Evolutionary conservation across 192 early-diverging fungal genomes (phyloP).

Genomic region (Podila minutissima): DNA sequence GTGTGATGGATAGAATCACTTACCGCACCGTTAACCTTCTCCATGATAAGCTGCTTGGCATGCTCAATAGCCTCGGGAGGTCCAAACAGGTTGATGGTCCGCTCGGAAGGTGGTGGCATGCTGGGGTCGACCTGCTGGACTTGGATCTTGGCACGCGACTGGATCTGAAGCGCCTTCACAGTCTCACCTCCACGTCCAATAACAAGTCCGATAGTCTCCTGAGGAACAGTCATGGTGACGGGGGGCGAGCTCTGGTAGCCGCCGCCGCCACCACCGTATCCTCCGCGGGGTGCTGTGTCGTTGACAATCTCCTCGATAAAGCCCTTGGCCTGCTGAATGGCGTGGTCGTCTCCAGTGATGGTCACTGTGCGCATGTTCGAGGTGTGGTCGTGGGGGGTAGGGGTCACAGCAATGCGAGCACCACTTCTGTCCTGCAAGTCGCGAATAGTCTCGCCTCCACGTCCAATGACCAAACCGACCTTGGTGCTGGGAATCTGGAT

Average conservation of each 20-base stretch:
- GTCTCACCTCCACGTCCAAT: slow-evolving; percentile 71
- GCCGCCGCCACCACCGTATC: slow-evolving; percentile 24
- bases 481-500: slow-evolving; percentile 71
- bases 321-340: slow-evolving; percentile 73
- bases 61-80: slow-evolving; percentile 54
- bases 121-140: slow-evolving; percentile 59
- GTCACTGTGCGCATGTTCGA: slow-evolving; percentile 65
- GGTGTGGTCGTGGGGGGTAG: slow-evolving; percentile 50
- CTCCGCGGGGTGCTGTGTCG: slow-evolving; percentile 29
- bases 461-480: slow-evolving; percentile 88
- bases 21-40: slow-evolving; percentile 59
- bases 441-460: slow-evolving; percentile 81
- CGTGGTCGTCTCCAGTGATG: slow-evolving; percentile 74
- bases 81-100: slow-evolving; percentile 60
- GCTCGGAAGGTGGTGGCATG: slow-evolving; percentile 49
- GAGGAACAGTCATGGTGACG: slow-evolving; percentile 69
- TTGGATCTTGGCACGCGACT: slow-evolving; percentile 70
- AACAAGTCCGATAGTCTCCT: slow-evolving; percentile 63
- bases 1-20: slow-evolving; percentile 6
- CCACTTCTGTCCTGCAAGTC: slow-evolving; percentile 74
- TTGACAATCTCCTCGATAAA: slow-evolving; percentile 83
- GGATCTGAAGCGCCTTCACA: slow-evolving; percentile 64
- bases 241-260: slow-evolving; percentile 51
- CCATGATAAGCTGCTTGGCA: slow-evolving; percentile 61
- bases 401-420: slow-evolving; percentile 76